These are phyloP conservation scores for Massariosphaeria phaeospora DNA, from an alignment of 495 filamentous ascomycete genomes.

Conservation along the genomic window DNA sequence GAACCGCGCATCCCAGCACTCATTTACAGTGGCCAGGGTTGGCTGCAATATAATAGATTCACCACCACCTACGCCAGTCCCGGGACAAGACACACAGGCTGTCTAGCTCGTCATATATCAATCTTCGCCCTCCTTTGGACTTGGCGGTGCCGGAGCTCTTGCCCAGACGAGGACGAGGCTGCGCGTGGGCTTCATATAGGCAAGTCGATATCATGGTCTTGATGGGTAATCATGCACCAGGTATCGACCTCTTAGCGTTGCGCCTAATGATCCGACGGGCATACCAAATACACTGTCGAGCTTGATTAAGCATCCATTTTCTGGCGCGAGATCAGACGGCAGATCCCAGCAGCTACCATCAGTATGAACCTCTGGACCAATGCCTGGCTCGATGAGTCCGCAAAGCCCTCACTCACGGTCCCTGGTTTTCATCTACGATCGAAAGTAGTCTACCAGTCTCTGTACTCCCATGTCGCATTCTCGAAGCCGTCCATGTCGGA, in stretches of 20 bases:
- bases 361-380: neutral
- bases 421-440: neutral
- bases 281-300: neutral
- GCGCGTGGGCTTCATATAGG: neutral
- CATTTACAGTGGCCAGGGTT: constrained; percentile 10
- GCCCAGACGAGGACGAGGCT: neutral
- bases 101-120: neutral
- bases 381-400: too few relatives aligned
- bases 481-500: neutral
- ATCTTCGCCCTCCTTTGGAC: neutral
- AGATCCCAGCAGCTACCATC: neutral
- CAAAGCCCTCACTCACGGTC: neutral
- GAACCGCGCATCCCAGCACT: neutral
- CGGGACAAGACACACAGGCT: neutral
- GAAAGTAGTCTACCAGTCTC: neutral
- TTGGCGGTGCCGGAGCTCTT: neutral
- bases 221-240: neutral
- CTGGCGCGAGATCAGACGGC: neutral
- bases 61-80: neutral
- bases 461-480: neutral
- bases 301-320: neutral
- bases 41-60: constrained; percentile 10
- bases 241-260: neutral
- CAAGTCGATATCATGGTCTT: neutral
- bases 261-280: neutral